These are phyloP conservation scores for Ceratorhiza oryzae-sativae DNA, from an alignment of 1,284 basidiomycete genomes.

Conservation along the genomic window DNA sequence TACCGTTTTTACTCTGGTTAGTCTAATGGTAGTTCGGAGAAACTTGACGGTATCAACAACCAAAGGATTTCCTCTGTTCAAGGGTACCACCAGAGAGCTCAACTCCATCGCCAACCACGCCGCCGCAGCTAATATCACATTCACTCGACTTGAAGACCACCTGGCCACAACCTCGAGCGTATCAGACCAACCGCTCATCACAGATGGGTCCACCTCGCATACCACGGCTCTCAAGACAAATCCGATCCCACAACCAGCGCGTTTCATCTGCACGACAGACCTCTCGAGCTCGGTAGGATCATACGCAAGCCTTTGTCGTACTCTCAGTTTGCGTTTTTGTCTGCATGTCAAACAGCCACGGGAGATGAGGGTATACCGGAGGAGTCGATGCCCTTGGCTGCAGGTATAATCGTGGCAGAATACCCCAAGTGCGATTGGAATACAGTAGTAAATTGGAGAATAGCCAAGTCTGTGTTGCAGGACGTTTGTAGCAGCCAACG, in stretches of 20 bases:
- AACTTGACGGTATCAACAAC: too few species aligned
- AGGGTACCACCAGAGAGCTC: background rate
- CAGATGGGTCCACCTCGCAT: conserved; percentile 33
- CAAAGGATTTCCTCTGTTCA: background rate
- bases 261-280: conserved; percentile 19
- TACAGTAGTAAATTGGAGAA: too few species aligned
- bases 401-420: conserved; percentile 9
- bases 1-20: too few species aligned
- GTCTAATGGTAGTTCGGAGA: too few species aligned
- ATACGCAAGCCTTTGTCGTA: background rate
- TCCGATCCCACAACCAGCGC: conserved; percentile 2
- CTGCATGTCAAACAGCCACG: conserved; percentile 14
- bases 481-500: too few species aligned
- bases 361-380: conserved; percentile 7
- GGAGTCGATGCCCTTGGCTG: conserved; percentile 13
- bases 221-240: conserved; percentile 1
- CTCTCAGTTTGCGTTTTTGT: conserved; percentile 6
- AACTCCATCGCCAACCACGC: background rate
- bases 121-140: background rate
- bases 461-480: too few species aligned
- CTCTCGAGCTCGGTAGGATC: background rate
- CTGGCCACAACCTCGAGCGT: background rate
- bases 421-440: conserved; percentile 5
- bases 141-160: background rate
- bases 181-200: background rate